phyloP scores from a whole-genome alignment of 768 basidiomycete species.

The Lentinula guzmanii region DNA sequence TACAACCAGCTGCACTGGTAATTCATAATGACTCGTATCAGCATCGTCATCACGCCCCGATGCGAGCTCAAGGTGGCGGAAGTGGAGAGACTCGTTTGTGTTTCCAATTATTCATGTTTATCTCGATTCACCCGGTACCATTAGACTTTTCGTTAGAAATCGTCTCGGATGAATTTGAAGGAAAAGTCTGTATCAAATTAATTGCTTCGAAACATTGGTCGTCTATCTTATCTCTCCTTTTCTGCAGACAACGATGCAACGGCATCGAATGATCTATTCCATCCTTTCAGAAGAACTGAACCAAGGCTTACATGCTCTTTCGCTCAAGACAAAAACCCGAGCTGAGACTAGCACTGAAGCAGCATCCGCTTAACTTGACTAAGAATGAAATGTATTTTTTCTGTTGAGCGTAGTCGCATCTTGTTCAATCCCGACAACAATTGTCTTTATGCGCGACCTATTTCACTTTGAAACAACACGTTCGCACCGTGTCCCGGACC shows the following conservation, averaged over 20 bases:
- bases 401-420: neutral
- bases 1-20: constrained; percentile 56
- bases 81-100: constrained; percentile 82
- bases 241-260: constrained; percentile 63
- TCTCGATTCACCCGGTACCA: constrained; percentile 9
- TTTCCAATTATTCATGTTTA: constrained; percentile 4
- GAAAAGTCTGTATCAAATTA: constrained; percentile 46
- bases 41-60: constrained; percentile 80
- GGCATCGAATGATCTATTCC: constrained; percentile 75
- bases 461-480: neutral
- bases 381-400: neutral
- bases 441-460: neutral
- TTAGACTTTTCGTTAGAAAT: constrained; percentile 75
- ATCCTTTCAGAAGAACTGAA: constrained; percentile 67
- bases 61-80: constrained; percentile 63
- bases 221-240: constrained; percentile 8
- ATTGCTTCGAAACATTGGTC: constrained; percentile 8
- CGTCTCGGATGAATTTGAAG: constrained; percentile 66
- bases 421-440: constrained; percentile 5
- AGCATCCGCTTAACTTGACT: neutral
- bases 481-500: neutral
- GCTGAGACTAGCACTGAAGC: constrained; percentile 29
- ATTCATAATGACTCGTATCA: constrained; percentile 82
- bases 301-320: constrained; percentile 71
- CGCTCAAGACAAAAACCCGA: constrained; percentile 66